Conservation (phyloP, 768 basidiomycete species). For the Lepiota venenata region DNA sequence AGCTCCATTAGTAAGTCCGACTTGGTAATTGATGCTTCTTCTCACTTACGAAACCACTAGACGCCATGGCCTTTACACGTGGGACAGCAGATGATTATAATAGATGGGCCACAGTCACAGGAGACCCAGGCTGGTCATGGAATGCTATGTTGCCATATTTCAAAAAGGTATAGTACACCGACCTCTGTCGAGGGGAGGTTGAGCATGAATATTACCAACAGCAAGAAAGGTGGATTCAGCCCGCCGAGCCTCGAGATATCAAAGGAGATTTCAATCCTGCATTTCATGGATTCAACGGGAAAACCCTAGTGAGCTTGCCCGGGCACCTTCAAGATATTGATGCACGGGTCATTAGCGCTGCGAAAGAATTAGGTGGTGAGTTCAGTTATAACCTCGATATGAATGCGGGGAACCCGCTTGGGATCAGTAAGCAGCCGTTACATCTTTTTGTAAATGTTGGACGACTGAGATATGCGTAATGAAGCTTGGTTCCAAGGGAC, state of each 20-base stretch:
- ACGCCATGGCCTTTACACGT: conserved; percentile 29
- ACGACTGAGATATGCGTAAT: not conserved
- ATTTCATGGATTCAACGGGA: conserved; percentile 32
- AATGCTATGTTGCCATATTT: conserved; percentile 25
- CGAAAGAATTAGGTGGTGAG: conserved; percentile 22
- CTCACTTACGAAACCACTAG: too few relatives aligned
- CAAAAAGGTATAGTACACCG: conserved; percentile 19
- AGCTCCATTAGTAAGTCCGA: conserved; percentile 20
- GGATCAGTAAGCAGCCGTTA: conserved; percentile 22
- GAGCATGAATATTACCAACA: conserved; percentile 11
- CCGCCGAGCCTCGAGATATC: conserved; percentile 35
- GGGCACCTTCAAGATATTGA: conserved; percentile 28
- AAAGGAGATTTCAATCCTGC: conserved; percentile 32
- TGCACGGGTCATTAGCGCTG: conserved; percentile 25
- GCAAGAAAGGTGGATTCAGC: conserved; percentile 33
- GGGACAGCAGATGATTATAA: conserved; percentile 28
- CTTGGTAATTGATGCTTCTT: too few relatives aligned
- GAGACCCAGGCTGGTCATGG: conserved; percentile 34
- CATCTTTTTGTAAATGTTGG: not conserved
- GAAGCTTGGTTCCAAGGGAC: conserved; percentile 22
- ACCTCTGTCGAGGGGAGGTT: not conserved
- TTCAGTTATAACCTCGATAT: conserved; percentile 24
- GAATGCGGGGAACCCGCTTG: conserved; percentile 27
- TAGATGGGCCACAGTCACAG: conserved; percentile 22
- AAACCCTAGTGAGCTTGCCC: conserved; percentile 27